Conservation (phyloP, 305 asterid species). For the Lippia alba region DNA sequence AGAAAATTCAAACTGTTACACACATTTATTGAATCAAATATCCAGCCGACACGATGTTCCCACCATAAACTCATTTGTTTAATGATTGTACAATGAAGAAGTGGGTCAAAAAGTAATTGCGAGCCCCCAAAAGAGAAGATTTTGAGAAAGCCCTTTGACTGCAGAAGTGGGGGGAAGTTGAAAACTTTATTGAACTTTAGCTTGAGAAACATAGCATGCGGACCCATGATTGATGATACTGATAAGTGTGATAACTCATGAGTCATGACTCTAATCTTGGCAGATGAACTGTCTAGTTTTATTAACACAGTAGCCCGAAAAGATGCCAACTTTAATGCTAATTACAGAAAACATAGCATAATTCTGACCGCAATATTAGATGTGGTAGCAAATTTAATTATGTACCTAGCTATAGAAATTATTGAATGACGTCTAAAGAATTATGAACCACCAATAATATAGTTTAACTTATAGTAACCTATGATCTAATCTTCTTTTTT, state of each 20-base stretch:
- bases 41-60: conserved; percentile 16
- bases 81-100: conserved; percentile 4
- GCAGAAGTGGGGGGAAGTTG: conserved; percentile 34
- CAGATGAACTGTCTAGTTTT: conserved; percentile 19
- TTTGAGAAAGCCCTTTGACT: conserved; percentile 19
- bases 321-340: neutral
- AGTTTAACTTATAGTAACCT: too few species aligned
- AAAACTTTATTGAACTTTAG: conserved; percentile 31
- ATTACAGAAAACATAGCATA: conserved; percentile 1
- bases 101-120: conserved; percentile 35
- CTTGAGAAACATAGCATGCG: conserved; percentile 29
- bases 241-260: too few species aligned
- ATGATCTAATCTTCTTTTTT: too few species aligned
- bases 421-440: neutral
- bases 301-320: conserved; percentile 12
- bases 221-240: neutral
- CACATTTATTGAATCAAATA: neutral
- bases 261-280: conserved; percentile 6
- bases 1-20: neutral
- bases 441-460: neutral
- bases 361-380: neutral
- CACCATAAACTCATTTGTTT: neutral
- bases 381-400: neutral
- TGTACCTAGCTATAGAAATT: neutral
- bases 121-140: conserved; percentile 13